Base-by-base conservation (phyloP, 768 basidiomycete genomes). In the Termitomyces sp. region DNA sequence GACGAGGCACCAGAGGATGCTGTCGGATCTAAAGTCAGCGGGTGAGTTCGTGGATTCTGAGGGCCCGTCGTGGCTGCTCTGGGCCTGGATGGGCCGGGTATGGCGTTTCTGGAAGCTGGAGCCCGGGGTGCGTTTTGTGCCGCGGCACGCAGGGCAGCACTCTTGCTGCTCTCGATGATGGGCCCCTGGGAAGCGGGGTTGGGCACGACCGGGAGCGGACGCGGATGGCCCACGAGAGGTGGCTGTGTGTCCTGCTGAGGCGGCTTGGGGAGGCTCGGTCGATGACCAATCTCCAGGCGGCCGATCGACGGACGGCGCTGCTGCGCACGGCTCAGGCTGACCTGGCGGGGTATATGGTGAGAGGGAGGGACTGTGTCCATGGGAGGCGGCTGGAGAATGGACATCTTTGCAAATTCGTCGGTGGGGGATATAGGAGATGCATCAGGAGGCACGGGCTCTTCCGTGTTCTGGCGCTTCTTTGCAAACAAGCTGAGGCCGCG, bases 271-370 rank as follows among this genome's bases (percentile, higher is more conserved):
- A 65, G 57, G 28, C 58, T 58, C 18, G 61, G 39, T 54, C 58
- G 37, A 56, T 24, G 57, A 9, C 68, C 69, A 57, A 70, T 70
- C 46, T 73, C 69, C 44, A 72, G 51, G 29, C 69, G 64, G 1
- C 66, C 65, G 12, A 66, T 57, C 34, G 68, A 69, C 5, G 68
- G 64, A 46, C 67, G 68, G 5, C 68, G 58, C 10, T 61, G 57
- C 1, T 66, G 65, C 26, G 68, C 66, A 26, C 69, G 66, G 10
- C 69, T 65, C 52, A 48, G 59, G 53, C 36, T 68, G 56, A 58
- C 66, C 65, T 59, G 64, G 4, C 48, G 59, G n/a, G 53, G 60
- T 1, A 57, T 55, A 33, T 58, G 59, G 9, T 59, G 57, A 13
- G 61, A 34, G 24, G 59, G 48, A 29, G 59, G 50, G 1, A 47